phyloP scores from a whole-genome alignment of 1,139 yeast species.

The Blastobotrys niveus region DNA sequence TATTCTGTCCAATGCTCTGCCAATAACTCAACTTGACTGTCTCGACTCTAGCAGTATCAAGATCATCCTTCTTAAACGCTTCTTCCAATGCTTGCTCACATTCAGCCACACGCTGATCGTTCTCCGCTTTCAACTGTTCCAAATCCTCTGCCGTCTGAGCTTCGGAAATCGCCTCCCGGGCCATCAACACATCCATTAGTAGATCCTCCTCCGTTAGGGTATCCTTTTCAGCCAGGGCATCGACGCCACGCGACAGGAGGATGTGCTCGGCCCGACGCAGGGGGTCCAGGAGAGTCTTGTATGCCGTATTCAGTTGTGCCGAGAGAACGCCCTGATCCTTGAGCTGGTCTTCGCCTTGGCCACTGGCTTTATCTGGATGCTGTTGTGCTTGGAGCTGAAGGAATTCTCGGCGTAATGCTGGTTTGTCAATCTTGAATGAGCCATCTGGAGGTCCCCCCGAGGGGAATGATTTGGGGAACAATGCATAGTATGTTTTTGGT shows the following conservation, averaged over 20 bases:
- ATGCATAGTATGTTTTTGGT: conserved; percentile 42
- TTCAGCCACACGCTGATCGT: conserved; percentile 46
- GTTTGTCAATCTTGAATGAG: conserved; percentile 51
- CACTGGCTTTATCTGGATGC: conserved; percentile 68
- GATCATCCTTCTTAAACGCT: conserved; percentile 39
- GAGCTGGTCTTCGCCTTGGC: too few species aligned
- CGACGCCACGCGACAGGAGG: conserved; percentile 40
- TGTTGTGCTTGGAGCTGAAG: conserved; percentile 61
- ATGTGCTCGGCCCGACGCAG: conserved; percentile 61
- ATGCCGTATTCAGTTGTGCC: conserved; percentile 66
- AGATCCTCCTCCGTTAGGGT: conserved; percentile 49
- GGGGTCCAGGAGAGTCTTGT: conserved; percentile 63
- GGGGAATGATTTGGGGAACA: conserved; percentile 75
- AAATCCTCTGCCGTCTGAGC: conserved; percentile 56
- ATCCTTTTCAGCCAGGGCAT: conserved; percentile 32
- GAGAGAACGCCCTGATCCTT: too few species aligned
- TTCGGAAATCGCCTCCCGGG: conserved; percentile 69
- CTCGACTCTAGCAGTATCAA: conserved; percentile 55
- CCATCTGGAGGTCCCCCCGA: conserved; percentile 61
- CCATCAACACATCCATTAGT: conserved; percentile 70
- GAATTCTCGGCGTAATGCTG: conserved; percentile 64
- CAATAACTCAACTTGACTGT: conserved; percentile 78
- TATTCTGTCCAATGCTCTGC: conserved; percentile 68
- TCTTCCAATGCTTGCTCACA: conserved; percentile 38
- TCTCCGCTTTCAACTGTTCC: conserved; percentile 47